Conservation (phyloP, 805 yeast species). For the Tetrapisispora phaffii region DNA sequence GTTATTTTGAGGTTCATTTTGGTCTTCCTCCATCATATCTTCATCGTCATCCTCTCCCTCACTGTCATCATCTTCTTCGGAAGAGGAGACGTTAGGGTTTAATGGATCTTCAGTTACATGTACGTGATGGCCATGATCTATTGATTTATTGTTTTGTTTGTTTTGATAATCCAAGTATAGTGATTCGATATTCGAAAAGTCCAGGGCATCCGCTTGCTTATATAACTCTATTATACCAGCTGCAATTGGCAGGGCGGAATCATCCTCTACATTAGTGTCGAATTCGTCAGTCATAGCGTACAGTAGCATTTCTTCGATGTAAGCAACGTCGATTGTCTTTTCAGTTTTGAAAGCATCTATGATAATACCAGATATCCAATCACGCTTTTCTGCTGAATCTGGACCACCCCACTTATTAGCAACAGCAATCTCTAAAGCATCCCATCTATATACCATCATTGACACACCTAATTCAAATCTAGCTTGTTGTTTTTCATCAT, state of each 20-base stretch:
- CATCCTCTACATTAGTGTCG: slow-evolving; percentile 81
- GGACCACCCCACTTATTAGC: slow-evolving; percentile 95
- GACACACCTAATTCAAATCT: slow-evolving; percentile 89
- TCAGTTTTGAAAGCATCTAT: slow-evolving; percentile 63
- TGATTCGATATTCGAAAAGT: slow-evolving; percentile 48
- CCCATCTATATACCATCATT: slow-evolving; percentile 87
- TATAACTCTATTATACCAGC: slow-evolving; percentile 55
- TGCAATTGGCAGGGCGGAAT: slow-evolving; percentile 70
- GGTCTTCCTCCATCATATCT: slow-evolving; percentile 32
- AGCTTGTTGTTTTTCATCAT: slow-evolving; percentile 61
- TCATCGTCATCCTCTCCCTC: slow-evolving; percentile 35
- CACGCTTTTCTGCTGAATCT: slow-evolving; percentile 80
- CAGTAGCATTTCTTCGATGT: slow-evolving; percentile 74
- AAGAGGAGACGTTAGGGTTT: slow-evolving; percentile 49
- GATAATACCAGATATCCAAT: slow-evolving; percentile 82
- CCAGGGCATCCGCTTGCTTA: slow-evolving; percentile 45
- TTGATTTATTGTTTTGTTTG: slow-evolving; percentile 35
- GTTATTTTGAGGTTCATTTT: slow-evolving; percentile 17
- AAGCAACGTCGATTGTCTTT: slow-evolving; percentile 59
- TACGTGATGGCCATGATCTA: slow-evolving; percentile 33
- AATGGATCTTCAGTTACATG: slow-evolving; percentile 49
- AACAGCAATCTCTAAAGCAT: slow-evolving; percentile 77
- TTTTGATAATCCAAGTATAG: slow-evolving; percentile 51
- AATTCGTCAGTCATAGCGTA: slow-evolving; percentile 94
- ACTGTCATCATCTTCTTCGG: slow-evolving; percentile 34